These are phyloP conservation scores for Magnusiomyces sp. DNA, from an alignment of 1,139 yeast genomes.

Conservation along the genomic window DNA sequence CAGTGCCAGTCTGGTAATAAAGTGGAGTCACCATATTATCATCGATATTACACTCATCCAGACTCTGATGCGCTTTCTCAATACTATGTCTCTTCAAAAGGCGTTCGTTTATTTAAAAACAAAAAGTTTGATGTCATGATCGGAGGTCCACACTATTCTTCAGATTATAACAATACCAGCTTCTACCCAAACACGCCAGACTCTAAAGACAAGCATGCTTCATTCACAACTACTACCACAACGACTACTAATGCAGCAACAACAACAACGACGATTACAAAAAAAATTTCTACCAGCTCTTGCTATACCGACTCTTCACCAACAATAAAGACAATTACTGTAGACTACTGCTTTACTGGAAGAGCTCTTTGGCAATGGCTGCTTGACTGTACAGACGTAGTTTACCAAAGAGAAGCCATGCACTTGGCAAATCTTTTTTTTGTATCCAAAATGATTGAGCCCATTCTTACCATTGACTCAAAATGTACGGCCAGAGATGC, in stretches of 20 bases:
- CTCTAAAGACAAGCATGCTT: background rate
- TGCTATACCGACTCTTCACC: background rate
- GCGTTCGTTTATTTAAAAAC: conserved; percentile 51
- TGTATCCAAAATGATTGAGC: conserved; percentile 40
- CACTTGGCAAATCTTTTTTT: conserved; percentile 52
- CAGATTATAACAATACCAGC: background rate
- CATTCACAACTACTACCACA: background rate
- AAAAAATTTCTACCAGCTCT: conserved; percentile 5
- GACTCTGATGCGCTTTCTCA: conserved; percentile 77
- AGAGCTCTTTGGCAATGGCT: conserved; percentile 81
- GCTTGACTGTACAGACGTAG: conserved; percentile 75
- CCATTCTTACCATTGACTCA: background rate
- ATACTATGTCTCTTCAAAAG: conserved; percentile 61
- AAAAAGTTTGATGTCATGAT: conserved; percentile 30
- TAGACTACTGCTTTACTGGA: conserved; percentile 55
- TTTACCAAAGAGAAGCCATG: conserved; percentile 51
- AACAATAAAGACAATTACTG: background rate
- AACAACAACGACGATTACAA: too few species aligned
- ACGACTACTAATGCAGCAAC: too few species aligned
- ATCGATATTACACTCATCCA: conserved; percentile 76
- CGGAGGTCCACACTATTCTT: background rate
- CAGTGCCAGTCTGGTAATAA: too few species aligned
- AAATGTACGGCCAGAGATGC: background rate
- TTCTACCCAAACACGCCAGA: background rate
- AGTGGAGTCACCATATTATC: conserved; percentile 56